Base-by-base conservation (phyloP, 2,329 filamentous ascomycete species). In the Clathrospora elynae region DNA sequence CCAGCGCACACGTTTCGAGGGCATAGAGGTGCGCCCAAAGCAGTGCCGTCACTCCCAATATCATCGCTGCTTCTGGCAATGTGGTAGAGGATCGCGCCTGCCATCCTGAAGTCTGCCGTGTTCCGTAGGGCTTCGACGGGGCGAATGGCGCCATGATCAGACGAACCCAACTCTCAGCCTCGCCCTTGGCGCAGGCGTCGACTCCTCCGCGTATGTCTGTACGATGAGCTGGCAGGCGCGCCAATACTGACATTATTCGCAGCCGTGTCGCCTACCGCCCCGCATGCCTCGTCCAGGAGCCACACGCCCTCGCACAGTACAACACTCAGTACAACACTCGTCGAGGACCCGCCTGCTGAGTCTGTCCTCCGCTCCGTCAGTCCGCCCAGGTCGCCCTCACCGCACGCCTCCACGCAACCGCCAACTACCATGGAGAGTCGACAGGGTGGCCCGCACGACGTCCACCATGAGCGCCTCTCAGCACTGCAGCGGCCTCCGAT, bases 121-220 rank as follows among this genome's bases (percentile, higher is more conserved):
- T 32, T 24, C 35, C 42, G 34, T 32, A 40, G 38, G 42, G 38
- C 46, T 46, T 41, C 35, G 16, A 46, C 50, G 36, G 38, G 28
- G 51, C 49, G 37, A 45, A 59, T 58, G 61, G 55, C 59, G 55
- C 61, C 62, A 70, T 67, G 64, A 66, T 68, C 44, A 64, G 59
- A 54, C 62, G 65, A 57, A 64, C 40, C 52, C 64, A 64, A 46
- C 57, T 55, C 47, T 67, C 64, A 51, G 64, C 66, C 54, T 84
- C 83, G 55, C 84, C 82, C 68, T 79, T 81, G 59, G 80, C 81
- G 71, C 77, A 77, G 72, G 74, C 78, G 77, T 55, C 75, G 11
- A 74, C 78, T 56, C 78, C 79, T 70, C 73, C 78, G 62, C 77
- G 82, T 85, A 83, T 68, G 83, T 85, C 63, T 70, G 69, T 67